Conservation (phyloP, 306 rosid species). For the Lupinus albus region DNA sequence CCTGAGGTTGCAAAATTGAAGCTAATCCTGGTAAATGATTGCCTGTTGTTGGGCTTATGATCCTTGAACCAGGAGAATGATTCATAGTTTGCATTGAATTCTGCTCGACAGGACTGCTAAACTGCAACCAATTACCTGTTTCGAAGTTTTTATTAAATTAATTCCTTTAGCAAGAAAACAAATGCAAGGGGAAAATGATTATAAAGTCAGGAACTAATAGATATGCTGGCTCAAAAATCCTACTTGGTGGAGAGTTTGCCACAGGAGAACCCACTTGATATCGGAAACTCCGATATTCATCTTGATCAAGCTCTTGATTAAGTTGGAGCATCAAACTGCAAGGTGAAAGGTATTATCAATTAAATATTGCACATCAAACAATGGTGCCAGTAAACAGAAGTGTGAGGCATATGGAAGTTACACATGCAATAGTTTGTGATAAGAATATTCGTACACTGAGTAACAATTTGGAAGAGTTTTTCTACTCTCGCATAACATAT, state of each 20-base stretch:
- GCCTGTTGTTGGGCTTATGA: slow-evolving; percentile 74
- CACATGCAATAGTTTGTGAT: background rate
- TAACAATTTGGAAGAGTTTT: slow-evolving; percentile 1
- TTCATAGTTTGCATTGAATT: slow-evolving; percentile 63
- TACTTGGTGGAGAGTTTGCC: slow-evolving; percentile 94
- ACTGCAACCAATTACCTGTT: slow-evolving; percentile 85
- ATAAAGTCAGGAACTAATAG: slow-evolving; percentile 10
- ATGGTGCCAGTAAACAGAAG: slow-evolving; percentile 29
- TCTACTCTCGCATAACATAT: background rate
- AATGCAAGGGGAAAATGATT: slow-evolving; percentile 28
- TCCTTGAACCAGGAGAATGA: slow-evolving; percentile 78
- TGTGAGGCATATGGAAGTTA: slow-evolving; percentile 17
- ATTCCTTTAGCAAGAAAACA: slow-evolving; percentile 35
- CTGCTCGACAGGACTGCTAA: slow-evolving; percentile 84
- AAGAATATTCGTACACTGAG: slow-evolving; percentile 15
- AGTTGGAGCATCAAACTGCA: slow-evolving; percentile 87
- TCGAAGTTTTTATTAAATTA: slow-evolving; percentile 30
- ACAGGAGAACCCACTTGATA: slow-evolving; percentile 88
- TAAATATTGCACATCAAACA: slow-evolving; percentile 6
- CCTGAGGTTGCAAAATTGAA: slow-evolving; percentile 86
- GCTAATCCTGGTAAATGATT: slow-evolving; percentile 81
- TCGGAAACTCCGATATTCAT: slow-evolving; percentile 72
- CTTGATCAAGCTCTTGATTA: slow-evolving; percentile 95
- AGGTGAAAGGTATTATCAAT: slow-evolving; percentile 35
- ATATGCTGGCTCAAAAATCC: slow-evolving; percentile 36